Evolutionary conservation across 2,329 filamentous ascomycete genomes (phyloP).

Genomic region (Rhynchosporium secalis): DNA sequence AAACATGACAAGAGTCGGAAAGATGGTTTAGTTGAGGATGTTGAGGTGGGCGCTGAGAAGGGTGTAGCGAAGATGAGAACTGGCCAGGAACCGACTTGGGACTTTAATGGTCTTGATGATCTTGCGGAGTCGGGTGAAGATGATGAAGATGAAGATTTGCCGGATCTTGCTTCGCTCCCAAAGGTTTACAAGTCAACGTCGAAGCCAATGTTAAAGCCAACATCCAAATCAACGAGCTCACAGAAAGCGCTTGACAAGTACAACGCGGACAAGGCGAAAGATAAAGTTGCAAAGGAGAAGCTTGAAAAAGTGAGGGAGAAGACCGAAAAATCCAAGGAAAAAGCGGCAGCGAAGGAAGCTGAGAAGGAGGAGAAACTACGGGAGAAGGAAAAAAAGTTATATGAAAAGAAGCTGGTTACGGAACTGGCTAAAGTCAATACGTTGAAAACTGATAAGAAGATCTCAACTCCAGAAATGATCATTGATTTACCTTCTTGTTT

Average conservation of each 20-base stretch:
- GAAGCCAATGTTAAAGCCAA: background rate
- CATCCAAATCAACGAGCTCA: constrained; percentile 6
- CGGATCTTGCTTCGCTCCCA: constrained; percentile 18
- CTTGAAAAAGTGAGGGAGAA: constrained; percentile 27
- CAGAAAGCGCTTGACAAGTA: constrained; percentile 19
- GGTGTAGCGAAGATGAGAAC: background rate
- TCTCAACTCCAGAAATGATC: constrained; percentile 75
- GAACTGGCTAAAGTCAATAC: constrained; percentile 75
- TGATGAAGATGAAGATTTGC: background rate
- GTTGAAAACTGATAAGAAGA: constrained; percentile 69
- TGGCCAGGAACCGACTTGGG: background rate
- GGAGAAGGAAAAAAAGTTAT: constrained; percentile 60
- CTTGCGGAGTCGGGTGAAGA: background rate
- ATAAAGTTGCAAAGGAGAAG: constrained; percentile 22
- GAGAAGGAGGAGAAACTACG: constrained; percentile 57
- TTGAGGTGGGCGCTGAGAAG: background rate
- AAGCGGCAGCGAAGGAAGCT: constrained; percentile 31
- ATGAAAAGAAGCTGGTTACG: constrained; percentile 63
- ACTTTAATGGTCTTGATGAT: background rate
- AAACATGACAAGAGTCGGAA: constrained; percentile 17
- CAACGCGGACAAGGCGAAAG: constrained; percentile 19
- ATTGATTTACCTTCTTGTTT: constrained; percentile 65
- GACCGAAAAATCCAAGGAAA: constrained; percentile 24
- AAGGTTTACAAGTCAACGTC: constrained; percentile 15
- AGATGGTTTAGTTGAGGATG: constrained; percentile 24